Evolutionary conservation across 1,139 yeast species (phyloP).

Genomic region (Pichia sp.): DNA sequence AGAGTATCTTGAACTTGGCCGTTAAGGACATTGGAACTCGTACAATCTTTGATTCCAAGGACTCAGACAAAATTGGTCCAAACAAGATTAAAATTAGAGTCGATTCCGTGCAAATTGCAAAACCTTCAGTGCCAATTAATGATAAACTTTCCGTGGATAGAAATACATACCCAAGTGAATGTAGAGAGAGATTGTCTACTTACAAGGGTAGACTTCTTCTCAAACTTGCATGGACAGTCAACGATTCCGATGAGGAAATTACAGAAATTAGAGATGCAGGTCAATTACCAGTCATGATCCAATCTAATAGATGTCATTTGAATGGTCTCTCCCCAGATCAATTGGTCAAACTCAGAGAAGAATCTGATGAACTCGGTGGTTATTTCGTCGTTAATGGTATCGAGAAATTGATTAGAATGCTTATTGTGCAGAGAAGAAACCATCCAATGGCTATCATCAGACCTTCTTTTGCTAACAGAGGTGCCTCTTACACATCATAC

Average conservation of each 20-base stretch:
- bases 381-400: constrained; percentile 95
- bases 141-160: constrained; percentile 81
- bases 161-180: constrained; percentile 77
- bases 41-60: constrained; percentile 76
- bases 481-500: constrained; percentile 77
- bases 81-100: constrained; percentile 76
- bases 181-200: constrained; percentile 82
- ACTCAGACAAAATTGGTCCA: constrained; percentile 55
- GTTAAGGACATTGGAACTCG: constrained; percentile 85
- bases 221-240: constrained; percentile 77
- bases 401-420: constrained; percentile 93
- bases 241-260: constrained; percentile 68
- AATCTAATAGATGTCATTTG: constrained; percentile 85
- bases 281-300: constrained; percentile 82
- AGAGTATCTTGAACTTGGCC: constrained; percentile 79
- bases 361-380: constrained; percentile 94
- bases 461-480: constrained; percentile 92
- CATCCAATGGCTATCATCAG: constrained; percentile 98
- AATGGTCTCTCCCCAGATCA: constrained; percentile 77
- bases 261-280: constrained; percentile 90
- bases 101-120: constrained; percentile 79
- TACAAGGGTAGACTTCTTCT: constrained; percentile 70
- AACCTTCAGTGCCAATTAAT: constrained; percentile 65
- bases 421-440: constrained; percentile 95
- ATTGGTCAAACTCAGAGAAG: constrained; percentile 74